Percentiles rank a stretch among this genome's conserved stretches.
Evolutionary conservation across 768 basidiomycete genomes (phyloP).

Genomic region (Ephemerocybe angulata): DNA sequence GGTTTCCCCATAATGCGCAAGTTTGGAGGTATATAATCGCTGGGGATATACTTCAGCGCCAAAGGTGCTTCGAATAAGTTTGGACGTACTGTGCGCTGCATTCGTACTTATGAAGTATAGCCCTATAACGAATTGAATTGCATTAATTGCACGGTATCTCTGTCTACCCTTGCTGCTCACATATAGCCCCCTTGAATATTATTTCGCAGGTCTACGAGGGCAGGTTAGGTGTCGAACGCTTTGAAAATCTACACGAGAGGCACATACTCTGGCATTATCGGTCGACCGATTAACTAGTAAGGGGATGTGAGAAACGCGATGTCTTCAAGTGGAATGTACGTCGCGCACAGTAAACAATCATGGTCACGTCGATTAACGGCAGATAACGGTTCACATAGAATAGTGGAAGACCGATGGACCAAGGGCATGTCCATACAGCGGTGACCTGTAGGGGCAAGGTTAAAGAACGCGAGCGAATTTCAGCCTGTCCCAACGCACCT

Average conservation of each 20-base stretch:
- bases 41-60: neutral
- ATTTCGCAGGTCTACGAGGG: too few species aligned
- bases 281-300: neutral
- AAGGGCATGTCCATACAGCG: constrained; percentile 3
- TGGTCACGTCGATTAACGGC: neutral
- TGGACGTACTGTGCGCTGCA: neutral
- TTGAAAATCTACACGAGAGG: too few species aligned
- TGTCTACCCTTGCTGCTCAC: too few species aligned
- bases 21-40: constrained; percentile 6
- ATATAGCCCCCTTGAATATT: too few species aligned
- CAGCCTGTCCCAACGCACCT: neutral
- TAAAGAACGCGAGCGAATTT: neutral
- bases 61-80: neutral
- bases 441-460: neutral
- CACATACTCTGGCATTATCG: neutral
- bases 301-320: neutral
- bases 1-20: constrained; percentile 5
- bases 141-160: neutral
- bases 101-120: neutral
- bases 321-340: neutral
- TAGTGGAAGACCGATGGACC: neutral
- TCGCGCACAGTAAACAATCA: constrained; percentile 1
- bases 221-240: too few species aligned
- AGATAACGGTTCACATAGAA: constrained; percentile 9
- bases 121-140: neutral